Conservation (phyloP, 805 yeast species). For the Saturnispora diversa region DNA sequence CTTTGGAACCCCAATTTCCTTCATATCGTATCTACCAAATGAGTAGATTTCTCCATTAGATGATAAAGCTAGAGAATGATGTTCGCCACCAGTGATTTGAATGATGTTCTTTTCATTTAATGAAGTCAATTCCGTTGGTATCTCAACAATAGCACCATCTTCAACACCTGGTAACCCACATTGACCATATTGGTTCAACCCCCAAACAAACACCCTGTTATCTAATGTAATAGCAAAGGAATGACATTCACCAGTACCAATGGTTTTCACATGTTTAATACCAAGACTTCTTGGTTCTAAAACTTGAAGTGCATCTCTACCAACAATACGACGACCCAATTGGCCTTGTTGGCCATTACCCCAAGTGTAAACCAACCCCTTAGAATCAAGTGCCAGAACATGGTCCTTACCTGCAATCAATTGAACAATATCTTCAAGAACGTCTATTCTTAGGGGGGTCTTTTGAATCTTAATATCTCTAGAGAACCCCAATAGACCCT, state of each 20-base stretch:
- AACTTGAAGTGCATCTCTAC: slow-evolving; percentile 63
- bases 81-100: slow-evolving; percentile 86
- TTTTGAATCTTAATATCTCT: slow-evolving; percentile 55
- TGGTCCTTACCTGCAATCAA: slow-evolving; percentile 93
- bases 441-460: slow-evolving; percentile 55
- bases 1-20: slow-evolving; percentile 74
- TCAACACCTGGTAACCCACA: slow-evolving; percentile 78
- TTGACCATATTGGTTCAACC: slow-evolving; percentile 94
- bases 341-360: slow-evolving; percentile 94
- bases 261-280: slow-evolving; percentile 63
- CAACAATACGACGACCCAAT: slow-evolving; percentile 79
- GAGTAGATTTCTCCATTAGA: slow-evolving; percentile 65
- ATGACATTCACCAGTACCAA: slow-evolving; percentile 93
- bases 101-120: slow-evolving; percentile 52
- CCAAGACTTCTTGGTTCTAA: slow-evolving; percentile 81
- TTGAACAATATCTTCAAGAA: slow-evolving; percentile 63
- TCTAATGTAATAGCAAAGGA: slow-evolving; percentile 81
- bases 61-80: slow-evolving; percentile 76
- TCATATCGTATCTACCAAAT: slow-evolving; percentile 92
- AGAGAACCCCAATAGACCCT: slow-evolving; percentile 81
- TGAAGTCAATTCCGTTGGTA: slow-evolving; percentile 66
- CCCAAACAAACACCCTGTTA: slow-evolving; percentile 81
- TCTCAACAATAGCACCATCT: slow-evolving; percentile 74
- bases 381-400: slow-evolving; percentile 68
- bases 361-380: slow-evolving; percentile 92